phyloP scores from a whole-genome alignment of 257 asterid species.

The Misopates orontium region DNA sequence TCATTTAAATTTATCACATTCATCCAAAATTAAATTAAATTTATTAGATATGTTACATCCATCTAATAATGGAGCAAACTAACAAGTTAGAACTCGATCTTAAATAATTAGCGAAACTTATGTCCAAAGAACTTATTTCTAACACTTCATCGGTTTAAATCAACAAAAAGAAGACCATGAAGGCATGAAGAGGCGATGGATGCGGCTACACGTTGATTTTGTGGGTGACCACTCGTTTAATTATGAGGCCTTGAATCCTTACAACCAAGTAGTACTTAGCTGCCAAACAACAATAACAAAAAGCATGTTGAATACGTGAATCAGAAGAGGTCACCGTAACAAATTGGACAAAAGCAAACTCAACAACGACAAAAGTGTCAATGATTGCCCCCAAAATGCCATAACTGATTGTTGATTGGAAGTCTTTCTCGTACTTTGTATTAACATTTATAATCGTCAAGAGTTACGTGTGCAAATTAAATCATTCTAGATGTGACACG shows the following conservation, averaged over 20 bases:
- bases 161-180: too few relatives aligned
- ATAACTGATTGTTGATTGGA: conserved; percentile 8
- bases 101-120: too few relatives aligned
- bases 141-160: too few relatives aligned
- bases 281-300: background rate
- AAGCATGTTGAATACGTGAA: conserved; percentile 1
- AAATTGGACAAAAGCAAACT: background rate
- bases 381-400: background rate
- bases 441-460: background rate
- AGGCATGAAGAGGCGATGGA: too few relatives aligned
- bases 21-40: too few relatives aligned
- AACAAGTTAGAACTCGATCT: too few relatives aligned
- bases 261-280: conserved; percentile 1
- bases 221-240: conserved; percentile 6
- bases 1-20: too few relatives aligned
- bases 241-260: background rate
- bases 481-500: background rate
- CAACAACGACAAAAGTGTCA: conserved; percentile 10
- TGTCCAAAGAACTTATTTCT: too few relatives aligned
- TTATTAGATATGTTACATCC: too few relatives aligned
- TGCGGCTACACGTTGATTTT: conserved; percentile 5
- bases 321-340: conserved; percentile 11
- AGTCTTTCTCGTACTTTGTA: conserved; percentile 3
- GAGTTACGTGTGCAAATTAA: background rate
- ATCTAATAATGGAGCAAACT: too few relatives aligned